Evolutionary conservation across 2,329 filamentous ascomycete genomes (phyloP).

Genomic region (Trichoderma pleuroti): DNA sequence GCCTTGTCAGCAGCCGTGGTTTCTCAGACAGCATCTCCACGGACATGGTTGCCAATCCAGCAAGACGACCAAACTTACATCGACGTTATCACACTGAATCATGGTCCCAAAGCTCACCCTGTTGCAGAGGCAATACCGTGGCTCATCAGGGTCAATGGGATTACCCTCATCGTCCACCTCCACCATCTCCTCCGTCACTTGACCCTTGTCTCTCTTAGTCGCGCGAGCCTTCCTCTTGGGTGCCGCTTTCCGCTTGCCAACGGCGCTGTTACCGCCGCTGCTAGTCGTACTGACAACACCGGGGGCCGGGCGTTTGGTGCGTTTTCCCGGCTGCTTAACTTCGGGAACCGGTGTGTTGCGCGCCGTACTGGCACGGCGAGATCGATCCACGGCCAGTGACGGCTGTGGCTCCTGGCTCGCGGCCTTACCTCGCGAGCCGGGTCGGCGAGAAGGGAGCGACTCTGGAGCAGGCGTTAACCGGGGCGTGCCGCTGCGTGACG

Average conservation of each 20-base stretch:
- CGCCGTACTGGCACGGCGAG: conserved; percentile 54
- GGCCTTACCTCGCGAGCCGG: conserved; percentile 51
- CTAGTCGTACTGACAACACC: conserved; percentile 64
- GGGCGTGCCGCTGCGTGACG: conserved; percentile 36
- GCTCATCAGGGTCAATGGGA: conserved; percentile 70
- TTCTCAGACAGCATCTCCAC: not conserved
- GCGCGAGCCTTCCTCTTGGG: conserved; percentile 60
- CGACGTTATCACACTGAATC: conserved; percentile 77
- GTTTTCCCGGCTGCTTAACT: conserved; percentile 46
- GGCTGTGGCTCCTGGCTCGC: conserved; percentile 49
- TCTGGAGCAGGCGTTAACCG: conserved; percentile 36
- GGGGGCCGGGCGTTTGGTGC: conserved; percentile 67
- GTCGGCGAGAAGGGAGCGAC: conserved; percentile 39
- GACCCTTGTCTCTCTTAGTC: conserved; percentile 47
- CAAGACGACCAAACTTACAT: conserved; percentile 50
- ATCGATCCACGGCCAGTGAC: conserved; percentile 50
- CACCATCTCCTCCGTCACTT: conserved; percentile 45
- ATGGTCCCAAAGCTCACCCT: conserved; percentile 78
- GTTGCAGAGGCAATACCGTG: conserved; percentile 74
- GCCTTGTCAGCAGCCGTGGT: conserved; percentile 20
- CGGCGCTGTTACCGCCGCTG: conserved; percentile 61
- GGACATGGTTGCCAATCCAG: not conserved
- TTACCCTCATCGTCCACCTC: conserved; percentile 67
- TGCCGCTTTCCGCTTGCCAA: conserved; percentile 68
- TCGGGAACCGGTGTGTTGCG: conserved; percentile 56